phyloP scores from a whole-genome alignment of 257 asterid genomes.

The Solanum okadae region DNA sequence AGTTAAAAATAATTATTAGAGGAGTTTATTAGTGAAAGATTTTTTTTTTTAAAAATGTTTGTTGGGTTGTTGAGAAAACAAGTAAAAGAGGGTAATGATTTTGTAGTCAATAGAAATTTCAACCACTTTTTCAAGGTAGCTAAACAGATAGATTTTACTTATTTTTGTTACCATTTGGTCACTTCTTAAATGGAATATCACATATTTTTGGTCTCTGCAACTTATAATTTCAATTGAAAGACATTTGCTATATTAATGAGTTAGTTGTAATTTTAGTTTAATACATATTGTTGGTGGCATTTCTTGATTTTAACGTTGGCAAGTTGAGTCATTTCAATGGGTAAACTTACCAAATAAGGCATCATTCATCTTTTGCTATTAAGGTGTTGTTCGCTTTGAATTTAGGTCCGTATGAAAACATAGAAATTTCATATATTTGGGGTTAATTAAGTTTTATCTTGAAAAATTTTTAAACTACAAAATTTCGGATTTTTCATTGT shows the following conservation, averaged over 20 bases:
- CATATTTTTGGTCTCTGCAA: not conserved
- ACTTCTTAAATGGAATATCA: not conserved
- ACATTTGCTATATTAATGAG: not conserved
- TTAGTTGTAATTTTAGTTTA: not conserved
- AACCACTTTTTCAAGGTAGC: constrained; percentile 10
- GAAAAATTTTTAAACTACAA: too few relatives aligned
- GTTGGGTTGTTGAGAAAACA: constrained; percentile 24
- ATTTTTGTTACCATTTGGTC: not conserved
- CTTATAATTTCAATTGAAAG: not conserved
- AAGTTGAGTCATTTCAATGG: not conserved
- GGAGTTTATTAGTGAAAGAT: not conserved
- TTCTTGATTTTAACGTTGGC: not conserved
- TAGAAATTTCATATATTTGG: too few relatives aligned
- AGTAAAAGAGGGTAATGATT: not conserved
- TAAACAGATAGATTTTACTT: not conserved
- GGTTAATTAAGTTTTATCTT: not conserved
- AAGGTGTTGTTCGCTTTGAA: rapidly evolving
- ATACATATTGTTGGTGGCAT: not conserved
- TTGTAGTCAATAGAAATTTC: constrained; percentile 1
- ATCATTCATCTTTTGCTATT: not conserved
- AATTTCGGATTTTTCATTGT: too few relatives aligned
- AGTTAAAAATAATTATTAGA: not conserved
- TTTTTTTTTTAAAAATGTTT: not conserved
- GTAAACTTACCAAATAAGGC: not conserved
- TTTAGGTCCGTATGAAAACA: not conserved